These are phyloP conservation scores for Sergeia podlipaevii DNA, from an alignment of 208 protist species.

Conservation along the genomic window DNA sequence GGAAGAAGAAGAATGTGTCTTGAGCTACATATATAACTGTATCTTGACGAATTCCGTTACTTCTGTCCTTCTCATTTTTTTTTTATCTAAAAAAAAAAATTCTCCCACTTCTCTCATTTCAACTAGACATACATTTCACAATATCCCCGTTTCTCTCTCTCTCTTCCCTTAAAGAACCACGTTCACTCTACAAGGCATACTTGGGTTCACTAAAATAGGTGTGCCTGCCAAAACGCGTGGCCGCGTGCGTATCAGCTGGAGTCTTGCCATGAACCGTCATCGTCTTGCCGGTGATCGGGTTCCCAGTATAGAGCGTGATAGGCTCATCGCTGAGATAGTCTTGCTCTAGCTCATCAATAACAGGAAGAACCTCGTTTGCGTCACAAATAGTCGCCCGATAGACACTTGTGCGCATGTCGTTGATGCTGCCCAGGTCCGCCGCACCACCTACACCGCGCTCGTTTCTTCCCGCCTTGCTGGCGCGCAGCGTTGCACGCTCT, in stretches of 20 bases:
- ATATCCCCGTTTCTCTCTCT: too few species aligned
- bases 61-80: too few species aligned
- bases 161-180: too few species aligned
- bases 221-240: slow-evolving; percentile 72
- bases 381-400: slow-evolving; percentile 8
- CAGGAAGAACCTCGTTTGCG: slow-evolving; percentile 35
- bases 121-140: too few species aligned
- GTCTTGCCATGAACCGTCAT: slow-evolving; percentile 90
- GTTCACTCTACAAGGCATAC: slow-evolving; percentile 42
- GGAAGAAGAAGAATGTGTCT: not conserved
- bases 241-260: slow-evolving; percentile 37
- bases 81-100: too few species aligned
- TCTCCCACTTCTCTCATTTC: too few species aligned
- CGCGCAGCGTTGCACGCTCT: not conserved
- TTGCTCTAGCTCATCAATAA: slow-evolving; percentile 47
- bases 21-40: too few species aligned
- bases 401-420: slow-evolving; percentile 3
- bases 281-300: slow-evolving; percentile 65
- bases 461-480: not conserved
- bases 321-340: slow-evolving; percentile 78
- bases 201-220: slow-evolving; percentile 84
- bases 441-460: slow-evolving; percentile 8
- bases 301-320: slow-evolving; percentile 86
- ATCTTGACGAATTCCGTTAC: too few species aligned
- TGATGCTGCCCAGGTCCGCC: slow-evolving; percentile 10